Conservation (phyloP, 2,329 filamentous ascomycete species). For the Ophiostoma montium region DNA sequence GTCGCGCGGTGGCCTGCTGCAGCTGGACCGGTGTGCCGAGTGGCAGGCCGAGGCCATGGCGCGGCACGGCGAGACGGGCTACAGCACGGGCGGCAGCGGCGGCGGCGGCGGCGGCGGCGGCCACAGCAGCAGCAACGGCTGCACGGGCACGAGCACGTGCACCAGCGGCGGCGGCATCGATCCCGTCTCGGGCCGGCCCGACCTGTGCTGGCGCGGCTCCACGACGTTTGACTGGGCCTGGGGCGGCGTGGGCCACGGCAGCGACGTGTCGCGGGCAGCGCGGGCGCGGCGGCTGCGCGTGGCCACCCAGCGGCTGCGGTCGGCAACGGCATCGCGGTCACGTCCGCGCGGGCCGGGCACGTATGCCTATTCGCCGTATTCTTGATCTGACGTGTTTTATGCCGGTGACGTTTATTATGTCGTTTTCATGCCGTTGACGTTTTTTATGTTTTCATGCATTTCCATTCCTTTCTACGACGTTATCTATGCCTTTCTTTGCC, state of each 20-base stretch:
- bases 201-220: neutral
- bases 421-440: neutral
- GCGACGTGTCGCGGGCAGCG: neutral
- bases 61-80: neutral
- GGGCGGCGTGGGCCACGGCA: neutral
- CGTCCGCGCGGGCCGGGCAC: too few species aligned
- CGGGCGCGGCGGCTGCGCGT: neutral
- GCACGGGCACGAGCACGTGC: too few species aligned
- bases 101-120: too few species aligned
- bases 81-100: too few species aligned
- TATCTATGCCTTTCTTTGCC: neutral
- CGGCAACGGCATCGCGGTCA: neutral
- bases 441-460: neutral
- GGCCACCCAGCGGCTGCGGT: neutral
- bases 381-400: neutral
- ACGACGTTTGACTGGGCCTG: constrained; percentile 8
- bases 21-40: constrained; percentile 36
- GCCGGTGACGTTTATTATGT: neutral
- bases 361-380: too few species aligned
- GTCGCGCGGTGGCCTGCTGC: constrained; percentile 51
- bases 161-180: neutral
- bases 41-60: neutral
- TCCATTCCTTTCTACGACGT: neutral
- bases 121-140: too few species aligned
- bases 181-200: neutral